phyloP scores from a whole-genome alignment of 768 basidiomycete genomes.

The Tulasnella sp. region DNA sequence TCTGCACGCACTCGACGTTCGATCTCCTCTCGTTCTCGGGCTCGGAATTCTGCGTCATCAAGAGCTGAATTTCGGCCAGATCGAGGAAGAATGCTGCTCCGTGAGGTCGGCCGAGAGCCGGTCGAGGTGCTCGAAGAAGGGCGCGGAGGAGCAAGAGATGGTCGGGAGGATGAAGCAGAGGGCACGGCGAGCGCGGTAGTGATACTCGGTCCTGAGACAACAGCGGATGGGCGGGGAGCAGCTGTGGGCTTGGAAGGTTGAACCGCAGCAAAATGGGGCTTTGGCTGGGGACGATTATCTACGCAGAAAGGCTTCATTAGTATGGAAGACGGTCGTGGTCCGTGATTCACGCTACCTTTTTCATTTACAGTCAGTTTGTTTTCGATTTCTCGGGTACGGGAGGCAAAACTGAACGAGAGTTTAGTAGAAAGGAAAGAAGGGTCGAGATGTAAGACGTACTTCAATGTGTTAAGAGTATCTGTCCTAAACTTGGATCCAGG shows the following conservation, averaged over 20 bases:
- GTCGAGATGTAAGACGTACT: slow-evolving; percentile 52
- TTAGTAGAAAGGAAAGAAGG: neutral
- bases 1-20: slow-evolving; percentile 23
- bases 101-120: neutral
- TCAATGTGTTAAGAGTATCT: slow-evolving; percentile 90
- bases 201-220: slow-evolving; percentile 48
- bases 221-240: slow-evolving; percentile 49
- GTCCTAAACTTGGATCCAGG: slow-evolving; percentile 80
- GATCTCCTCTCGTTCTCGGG: slow-evolving; percentile 21
- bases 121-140: neutral
- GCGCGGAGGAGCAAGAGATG: slow-evolving; percentile 1
- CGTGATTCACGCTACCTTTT: slow-evolving; percentile 53
- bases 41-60: slow-evolving; percentile 2
- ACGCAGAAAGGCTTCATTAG: neutral
- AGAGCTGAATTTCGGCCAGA: neutral
- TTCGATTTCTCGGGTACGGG: slow-evolving; percentile 83
- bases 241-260: slow-evolving; percentile 53
- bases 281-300: slow-evolving; percentile 64
- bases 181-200: slow-evolving; percentile 40
- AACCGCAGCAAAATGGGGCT: slow-evolving; percentile 67
- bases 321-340: neutral
- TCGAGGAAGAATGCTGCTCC: slow-evolving; percentile 6
- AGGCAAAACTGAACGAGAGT: slow-evolving; percentile 63
- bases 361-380: slow-evolving; percentile 81
- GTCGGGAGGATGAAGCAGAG: neutral